These are phyloP conservation scores for Acer yangbiense DNA, from an alignment of 345 rosid species.

Conservation along the genomic window DNA sequence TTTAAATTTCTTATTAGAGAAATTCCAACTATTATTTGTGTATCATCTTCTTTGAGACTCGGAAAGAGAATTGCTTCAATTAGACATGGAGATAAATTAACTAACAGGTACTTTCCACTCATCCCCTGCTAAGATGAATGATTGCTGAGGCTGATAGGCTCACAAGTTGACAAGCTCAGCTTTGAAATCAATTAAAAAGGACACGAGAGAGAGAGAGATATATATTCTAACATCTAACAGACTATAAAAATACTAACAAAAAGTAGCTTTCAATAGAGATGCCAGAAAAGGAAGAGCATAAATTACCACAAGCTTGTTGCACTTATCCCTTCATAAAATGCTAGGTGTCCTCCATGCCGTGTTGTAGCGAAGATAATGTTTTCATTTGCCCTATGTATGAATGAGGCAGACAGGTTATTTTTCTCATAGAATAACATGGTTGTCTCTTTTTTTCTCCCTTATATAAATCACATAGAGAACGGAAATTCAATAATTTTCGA, in stretches of 20 bases:
- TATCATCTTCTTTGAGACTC: neutral
- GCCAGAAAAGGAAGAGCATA: neutral
- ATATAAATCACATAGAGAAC: neutral
- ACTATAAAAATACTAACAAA: neutral
- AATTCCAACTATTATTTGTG: neutral
- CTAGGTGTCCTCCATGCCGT: conserved; percentile 46
- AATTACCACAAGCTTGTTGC: conserved; percentile 43
- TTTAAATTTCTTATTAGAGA: neutral
- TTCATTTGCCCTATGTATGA: conserved; percentile 31
- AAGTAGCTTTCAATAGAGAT: neutral
- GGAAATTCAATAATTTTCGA: neutral
- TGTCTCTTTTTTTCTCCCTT: neutral
- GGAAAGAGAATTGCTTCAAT: neutral
- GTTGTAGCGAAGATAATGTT: conserved; percentile 42
- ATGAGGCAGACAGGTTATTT: neutral
- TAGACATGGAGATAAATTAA: neutral
- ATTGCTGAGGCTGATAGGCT: neutral
- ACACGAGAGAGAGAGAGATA: neutral
- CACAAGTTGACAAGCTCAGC: neutral
- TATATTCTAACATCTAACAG: neutral
- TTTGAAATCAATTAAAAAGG: neutral
- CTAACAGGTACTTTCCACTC: neutral
- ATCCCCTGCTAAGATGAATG: neutral
- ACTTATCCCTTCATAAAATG: conserved; percentile 36
- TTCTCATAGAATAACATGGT: neutral